Conservation (phyloP, 495 filamentous ascomycete genomes). For the Halenospora varia region DNA sequence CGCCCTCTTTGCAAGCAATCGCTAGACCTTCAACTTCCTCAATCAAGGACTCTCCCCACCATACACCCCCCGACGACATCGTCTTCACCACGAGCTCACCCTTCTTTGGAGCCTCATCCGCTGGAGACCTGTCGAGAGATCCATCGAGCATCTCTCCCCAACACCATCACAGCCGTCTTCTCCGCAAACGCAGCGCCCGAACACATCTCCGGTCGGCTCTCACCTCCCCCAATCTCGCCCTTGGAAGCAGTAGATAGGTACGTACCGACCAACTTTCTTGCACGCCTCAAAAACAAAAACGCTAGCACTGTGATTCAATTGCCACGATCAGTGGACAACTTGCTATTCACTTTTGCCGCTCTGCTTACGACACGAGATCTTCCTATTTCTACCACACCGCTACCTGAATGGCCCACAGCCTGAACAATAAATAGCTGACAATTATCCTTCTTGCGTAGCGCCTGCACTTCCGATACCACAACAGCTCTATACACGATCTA, state of each 20-base stretch:
- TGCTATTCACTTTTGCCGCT: slow-evolving; percentile 1
- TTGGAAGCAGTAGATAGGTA: slow-evolving; percentile 21
- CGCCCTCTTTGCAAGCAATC: not conserved
- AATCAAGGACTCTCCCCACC: not conserved
- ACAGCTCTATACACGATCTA: slow-evolving; percentile 11
- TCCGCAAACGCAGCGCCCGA: not conserved
- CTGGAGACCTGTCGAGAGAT: not conserved
- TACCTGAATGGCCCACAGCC: slow-evolving; percentile 24
- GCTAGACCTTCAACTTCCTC: not conserved
- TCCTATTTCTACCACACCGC: slow-evolving; percentile 15
- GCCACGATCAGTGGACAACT: no score
- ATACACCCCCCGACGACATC: not conserved
- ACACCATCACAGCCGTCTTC: not conserved
- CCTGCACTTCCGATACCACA: slow-evolving; percentile 10
- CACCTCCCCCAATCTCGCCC: slow-evolving; percentile 1
- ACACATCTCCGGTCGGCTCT: slow-evolving; percentile 6
- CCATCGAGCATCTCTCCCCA: not conserved
- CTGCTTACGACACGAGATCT: slow-evolving; percentile 19
- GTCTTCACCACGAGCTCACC: not conserved
- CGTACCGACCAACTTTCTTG: slow-evolving; percentile 12
- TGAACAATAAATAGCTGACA: slow-evolving; percentile 18
- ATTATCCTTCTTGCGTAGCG: slow-evolving; percentile 8
- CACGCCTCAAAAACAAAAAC: not conserved
- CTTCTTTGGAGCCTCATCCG: not conserved
- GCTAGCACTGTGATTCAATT: not conserved